A percentile compares a stretch with the other conserved stretches of the same genome.
phyloP scores from a whole-genome alignment of 2,329 filamentous ascomycete species.

The Alternaria longipes region DNA sequence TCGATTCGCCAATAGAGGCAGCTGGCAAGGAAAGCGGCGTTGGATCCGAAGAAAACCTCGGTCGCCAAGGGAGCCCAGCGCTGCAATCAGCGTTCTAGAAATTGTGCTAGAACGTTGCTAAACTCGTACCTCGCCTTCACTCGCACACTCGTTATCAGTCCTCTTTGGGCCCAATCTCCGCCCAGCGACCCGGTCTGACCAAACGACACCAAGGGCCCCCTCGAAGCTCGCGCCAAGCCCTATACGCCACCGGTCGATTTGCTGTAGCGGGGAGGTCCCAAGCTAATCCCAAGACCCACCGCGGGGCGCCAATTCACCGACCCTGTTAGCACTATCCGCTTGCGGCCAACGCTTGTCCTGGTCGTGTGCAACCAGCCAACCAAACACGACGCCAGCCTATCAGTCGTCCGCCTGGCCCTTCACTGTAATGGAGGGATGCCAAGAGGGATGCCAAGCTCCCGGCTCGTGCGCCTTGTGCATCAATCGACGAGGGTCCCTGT shows the following conservation, averaged over 20 bases:
- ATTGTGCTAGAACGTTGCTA: slow-evolving; percentile 28
- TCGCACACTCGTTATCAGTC: slow-evolving; percentile 25
- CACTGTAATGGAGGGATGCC: slow-evolving; percentile 29
- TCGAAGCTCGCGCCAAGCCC: slow-evolving; percentile 8
- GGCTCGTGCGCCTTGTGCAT: slow-evolving; percentile 29
- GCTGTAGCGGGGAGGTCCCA: slow-evolving; percentile 33
- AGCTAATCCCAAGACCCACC: slow-evolving; percentile 26
- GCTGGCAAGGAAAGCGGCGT: slow-evolving; percentile 32
- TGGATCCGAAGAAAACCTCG: slow-evolving; percentile 18
- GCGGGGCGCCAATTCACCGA: slow-evolving; percentile 23
- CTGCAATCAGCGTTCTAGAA: slow-evolving; percentile 30
- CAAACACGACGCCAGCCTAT: slow-evolving; percentile 26
- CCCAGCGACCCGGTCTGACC: slow-evolving; percentile 24
- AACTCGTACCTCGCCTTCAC: background rate
- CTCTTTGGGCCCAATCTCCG: slow-evolving; percentile 25
- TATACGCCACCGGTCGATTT: slow-evolving; percentile 67
- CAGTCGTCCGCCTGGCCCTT: slow-evolving; percentile 22
- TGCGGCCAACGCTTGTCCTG: slow-evolving; percentile 30
- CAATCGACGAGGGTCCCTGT: slow-evolving; percentile 31
- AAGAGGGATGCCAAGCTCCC: slow-evolving; percentile 38
- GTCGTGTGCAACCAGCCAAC: slow-evolving; percentile 28
- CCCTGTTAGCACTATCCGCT: slow-evolving; percentile 20
- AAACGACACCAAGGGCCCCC: slow-evolving; percentile 6
- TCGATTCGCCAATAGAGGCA: slow-evolving; percentile 31
- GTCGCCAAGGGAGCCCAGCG: slow-evolving; percentile 22